Percentiles rank a stretch among this genome's conserved stretches.
phyloP scores from a whole-genome alignment of 257 asterid species.

The Thymus mandschuricus region DNA sequence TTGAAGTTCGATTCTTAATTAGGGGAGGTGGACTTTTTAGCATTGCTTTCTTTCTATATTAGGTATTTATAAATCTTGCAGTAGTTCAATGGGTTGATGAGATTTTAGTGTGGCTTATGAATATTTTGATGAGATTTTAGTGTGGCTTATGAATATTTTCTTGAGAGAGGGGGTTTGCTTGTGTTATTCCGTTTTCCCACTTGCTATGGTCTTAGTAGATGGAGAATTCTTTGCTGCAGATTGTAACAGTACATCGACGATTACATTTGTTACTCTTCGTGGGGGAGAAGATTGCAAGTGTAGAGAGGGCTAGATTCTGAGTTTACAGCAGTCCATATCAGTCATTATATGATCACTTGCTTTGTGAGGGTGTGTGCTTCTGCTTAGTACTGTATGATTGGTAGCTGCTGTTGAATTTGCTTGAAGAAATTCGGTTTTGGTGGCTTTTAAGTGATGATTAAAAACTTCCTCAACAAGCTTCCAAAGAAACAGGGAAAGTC shows the following conservation, averaged over 20 bases:
- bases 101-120: conserved; percentile 18
- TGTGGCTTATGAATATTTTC: conserved; percentile 18
- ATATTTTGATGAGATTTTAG: conserved; percentile 14
- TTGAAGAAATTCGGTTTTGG: conserved; percentile 37
- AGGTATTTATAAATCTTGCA: conserved; percentile 17
- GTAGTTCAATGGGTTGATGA: conserved; percentile 24
- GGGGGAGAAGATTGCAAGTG: conserved; percentile 37
- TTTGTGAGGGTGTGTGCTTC: conserved; percentile 19
- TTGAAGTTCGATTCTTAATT: conserved; percentile 12
- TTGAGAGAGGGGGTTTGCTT: conserved; percentile 27
- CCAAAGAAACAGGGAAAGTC: conserved; percentile 74
- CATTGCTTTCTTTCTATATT: conserved; percentile 5
- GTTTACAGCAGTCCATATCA: too few relatives aligned
- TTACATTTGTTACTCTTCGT: conserved; percentile 7
- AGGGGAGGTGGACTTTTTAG: conserved; percentile 15
- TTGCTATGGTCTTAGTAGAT: conserved; percentile 39
- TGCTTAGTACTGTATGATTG: conserved; percentile 20
- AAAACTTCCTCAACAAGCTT: conserved; percentile 73
- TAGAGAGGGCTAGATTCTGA: conserved; percentile 17
- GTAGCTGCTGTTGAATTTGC: conserved; percentile 24
- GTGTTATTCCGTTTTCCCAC: conserved; percentile 26
- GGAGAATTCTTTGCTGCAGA: conserved; percentile 30
- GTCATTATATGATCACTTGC: conserved; percentile 27
- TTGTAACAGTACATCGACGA: conserved; percentile 10
- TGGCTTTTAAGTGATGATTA: conserved; percentile 58